Percentiles rank a stretch among this genome's conserved stretches.
Conservation (phyloP, 495 filamentous ascomycete genomes). For the Penicillium coffeae region DNA sequence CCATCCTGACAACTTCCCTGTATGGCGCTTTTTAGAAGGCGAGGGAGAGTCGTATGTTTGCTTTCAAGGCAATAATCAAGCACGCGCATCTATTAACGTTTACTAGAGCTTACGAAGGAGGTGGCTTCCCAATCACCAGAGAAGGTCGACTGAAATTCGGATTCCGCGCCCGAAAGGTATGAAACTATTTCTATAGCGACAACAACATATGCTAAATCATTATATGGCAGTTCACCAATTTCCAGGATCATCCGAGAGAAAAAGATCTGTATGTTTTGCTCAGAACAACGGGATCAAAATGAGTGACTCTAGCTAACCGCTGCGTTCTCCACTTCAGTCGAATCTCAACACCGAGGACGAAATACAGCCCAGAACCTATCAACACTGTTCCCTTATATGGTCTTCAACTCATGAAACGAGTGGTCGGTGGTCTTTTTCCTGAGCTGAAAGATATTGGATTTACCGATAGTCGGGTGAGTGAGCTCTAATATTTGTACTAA, state of each 20-base stretch:
- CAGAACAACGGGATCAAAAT: not conserved
- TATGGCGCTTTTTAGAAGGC: conserved; percentile 14
- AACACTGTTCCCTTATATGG: conserved; percentile 16
- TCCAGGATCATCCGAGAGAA: conserved; percentile 13
- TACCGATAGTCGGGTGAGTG: conserved; percentile 12
- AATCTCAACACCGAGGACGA: conserved; percentile 16
- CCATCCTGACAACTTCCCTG: conserved; percentile 12
- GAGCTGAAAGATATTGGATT: conserved; percentile 12
- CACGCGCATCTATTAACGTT: too few relatives aligned
- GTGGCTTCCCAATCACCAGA: conserved; percentile 15
- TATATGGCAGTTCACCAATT: conserved; percentile 13
- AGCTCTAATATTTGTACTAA: not conserved
- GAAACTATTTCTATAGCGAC: not conserved
- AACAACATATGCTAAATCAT: not conserved
- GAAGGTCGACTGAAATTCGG: conserved; percentile 18
- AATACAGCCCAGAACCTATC: conserved; percentile 16
- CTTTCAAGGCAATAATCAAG: too few relatives aligned
- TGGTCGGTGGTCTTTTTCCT: conserved; percentile 13
- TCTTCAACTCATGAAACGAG: conserved; percentile 14
- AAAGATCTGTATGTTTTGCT: conserved; percentile 2
- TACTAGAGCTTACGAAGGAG: conserved; percentile 12
- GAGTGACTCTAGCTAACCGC: not conserved
- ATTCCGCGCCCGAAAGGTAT: conserved; percentile 15
- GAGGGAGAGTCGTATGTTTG: conserved; percentile 12
- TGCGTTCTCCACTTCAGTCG: not conserved